Percentiles rank a stretch among this genome's conserved stretches.
These are phyloP conservation scores for Fraxinus dipetala DNA, from an alignment of 305 asterid genomes.

Conservation along the genomic window DNA sequence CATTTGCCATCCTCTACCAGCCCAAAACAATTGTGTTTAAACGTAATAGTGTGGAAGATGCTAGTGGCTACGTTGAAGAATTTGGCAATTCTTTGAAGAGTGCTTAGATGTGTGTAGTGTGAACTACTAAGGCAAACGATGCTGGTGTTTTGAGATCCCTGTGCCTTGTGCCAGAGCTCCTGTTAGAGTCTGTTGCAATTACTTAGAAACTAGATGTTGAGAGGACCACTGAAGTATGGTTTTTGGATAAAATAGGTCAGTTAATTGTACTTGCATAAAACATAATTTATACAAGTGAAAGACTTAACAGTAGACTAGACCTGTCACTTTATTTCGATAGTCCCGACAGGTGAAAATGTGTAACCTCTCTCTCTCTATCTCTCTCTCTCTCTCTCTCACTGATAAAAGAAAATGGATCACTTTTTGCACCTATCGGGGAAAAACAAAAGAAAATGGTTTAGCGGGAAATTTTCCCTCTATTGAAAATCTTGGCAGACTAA, in stretches of 20 bases:
- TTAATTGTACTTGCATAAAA: background rate
- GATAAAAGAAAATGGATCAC: background rate
- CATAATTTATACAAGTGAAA: background rate
- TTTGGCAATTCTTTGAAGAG: slow-evolving; percentile 15
- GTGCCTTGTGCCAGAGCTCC: background rate
- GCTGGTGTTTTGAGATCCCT: slow-evolving; percentile 4
- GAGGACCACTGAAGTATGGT: slow-evolving; percentile 12
- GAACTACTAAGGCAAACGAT: background rate
- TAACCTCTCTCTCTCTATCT: background rate
- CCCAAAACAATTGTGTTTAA: slow-evolving; percentile 1
- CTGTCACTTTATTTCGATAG: slow-evolving; percentile 14
- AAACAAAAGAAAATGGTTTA: background rate
- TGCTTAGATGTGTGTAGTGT: background rate
- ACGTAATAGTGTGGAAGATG: slow-evolving; percentile 2
- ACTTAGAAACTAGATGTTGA: background rate
- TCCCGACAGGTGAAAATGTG: background rate
- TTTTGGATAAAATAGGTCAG: background rate
- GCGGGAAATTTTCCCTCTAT: slow-evolving; percentile 1
- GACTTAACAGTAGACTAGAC: background rate
- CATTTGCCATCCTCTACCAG: background rate
- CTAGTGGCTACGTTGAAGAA: slow-evolving; percentile 6
- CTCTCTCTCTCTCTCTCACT: background rate
- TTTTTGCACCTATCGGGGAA: background rate
- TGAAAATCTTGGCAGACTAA: background rate
- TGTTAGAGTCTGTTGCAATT: background rate